Percentiles rank a stretch among this genome's conserved stretches.
Evolutionary conservation across 768 basidiomycete species (phyloP).

Genomic region (Russula sp.): DNA sequence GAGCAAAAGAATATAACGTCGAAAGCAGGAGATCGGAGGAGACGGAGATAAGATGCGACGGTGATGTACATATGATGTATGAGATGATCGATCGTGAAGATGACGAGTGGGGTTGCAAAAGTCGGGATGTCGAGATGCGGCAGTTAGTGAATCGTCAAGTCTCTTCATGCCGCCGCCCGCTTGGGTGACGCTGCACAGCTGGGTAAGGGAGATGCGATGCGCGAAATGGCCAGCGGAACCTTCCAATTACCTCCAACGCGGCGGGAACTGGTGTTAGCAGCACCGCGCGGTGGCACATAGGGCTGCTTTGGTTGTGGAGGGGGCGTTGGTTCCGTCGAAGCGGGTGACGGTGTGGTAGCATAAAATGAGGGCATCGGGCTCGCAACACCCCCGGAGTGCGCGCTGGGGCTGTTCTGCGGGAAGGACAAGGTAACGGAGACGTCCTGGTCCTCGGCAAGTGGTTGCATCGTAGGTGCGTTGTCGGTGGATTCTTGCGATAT

Average conservation of each 20-base stretch:
- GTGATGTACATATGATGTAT: slow-evolving; percentile 7
- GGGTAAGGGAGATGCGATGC: neutral
- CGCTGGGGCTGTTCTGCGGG: neutral
- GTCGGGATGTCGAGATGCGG: neutral
- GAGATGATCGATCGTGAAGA: neutral
- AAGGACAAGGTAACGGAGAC: neutral
- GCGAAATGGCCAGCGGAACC: slow-evolving; percentile 7
- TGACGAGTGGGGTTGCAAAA: neutral
- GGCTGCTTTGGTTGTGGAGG: neutral
- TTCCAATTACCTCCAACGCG: slow-evolving; percentile 23
- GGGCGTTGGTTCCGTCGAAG: neutral
- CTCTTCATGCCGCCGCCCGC: slow-evolving; percentile 1
- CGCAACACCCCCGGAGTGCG: neutral
- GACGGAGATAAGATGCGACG: slow-evolving; percentile 3
- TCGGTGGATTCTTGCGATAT: neutral
- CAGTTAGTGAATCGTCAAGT: neutral
- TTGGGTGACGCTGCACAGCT: slow-evolving; percentile 11
- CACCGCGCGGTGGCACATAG: slow-evolving; percentile 14
- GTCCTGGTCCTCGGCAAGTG: neutral
- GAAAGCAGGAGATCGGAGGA: slow-evolving; percentile 13
- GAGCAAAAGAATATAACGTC: slow-evolving; percentile 14
- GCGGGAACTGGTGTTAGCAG: slow-evolving; percentile 8
- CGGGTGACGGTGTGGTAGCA: neutral
- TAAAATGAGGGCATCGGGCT: slow-evolving; percentile 8
- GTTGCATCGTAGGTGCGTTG: neutral